Base-by-base conservation (phyloP, 441 rosid genomes). In the Gossypium davidsonii region DNA sequence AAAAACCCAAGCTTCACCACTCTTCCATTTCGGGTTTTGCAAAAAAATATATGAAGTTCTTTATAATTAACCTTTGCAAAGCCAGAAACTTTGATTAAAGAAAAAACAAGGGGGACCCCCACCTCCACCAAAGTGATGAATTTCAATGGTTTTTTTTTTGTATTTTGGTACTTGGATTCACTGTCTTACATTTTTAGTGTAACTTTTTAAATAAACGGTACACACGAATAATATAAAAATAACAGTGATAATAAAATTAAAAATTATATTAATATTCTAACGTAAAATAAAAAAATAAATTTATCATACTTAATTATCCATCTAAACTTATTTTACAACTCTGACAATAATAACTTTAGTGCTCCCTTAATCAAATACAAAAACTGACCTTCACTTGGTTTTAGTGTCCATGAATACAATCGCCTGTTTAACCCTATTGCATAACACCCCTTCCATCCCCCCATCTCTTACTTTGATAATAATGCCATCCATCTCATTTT, bases 401-500 rank as follows among this genome's bases (percentile, higher is more conserved):
- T 74, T 67, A 17, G 78, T 57, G 69, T 67, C 71, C 57, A 25
- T 34, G 65, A 62, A 56, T 46, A 61, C 75, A 28, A 72, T 23
- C 21, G 70, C 15, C 79, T 71, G 73, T 76, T 78, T 78, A 31
- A 31, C 34, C 34, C 6, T 31, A 73, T 83, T 64, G 76, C 85
- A 85, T 79, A 83, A 84, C 83, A 84, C 85, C 83, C 76, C 82
- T 77, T 83, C 80, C 82, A 39, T 59, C 31, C 6, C 74, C 10
- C 73, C 37, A 73, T 79, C 84, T 66, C 82, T 73, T 73, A 76
- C 77, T 78, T 83, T 70, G 63, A 82, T 81, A 66, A 59, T 75
- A 82, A 78, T 78, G 83, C 44, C 75, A 11, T 83, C 84, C 83
- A 80, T 83, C 78, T 74, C 75, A 69, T 66, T 67, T 61, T 53